A percentile compares a stretch with the other conserved stretches of the same genome.
These are phyloP conservation scores for Mycena albidolilacea DNA, from an alignment of 768 basidiomycete species.

Conservation along the genomic window DNA sequence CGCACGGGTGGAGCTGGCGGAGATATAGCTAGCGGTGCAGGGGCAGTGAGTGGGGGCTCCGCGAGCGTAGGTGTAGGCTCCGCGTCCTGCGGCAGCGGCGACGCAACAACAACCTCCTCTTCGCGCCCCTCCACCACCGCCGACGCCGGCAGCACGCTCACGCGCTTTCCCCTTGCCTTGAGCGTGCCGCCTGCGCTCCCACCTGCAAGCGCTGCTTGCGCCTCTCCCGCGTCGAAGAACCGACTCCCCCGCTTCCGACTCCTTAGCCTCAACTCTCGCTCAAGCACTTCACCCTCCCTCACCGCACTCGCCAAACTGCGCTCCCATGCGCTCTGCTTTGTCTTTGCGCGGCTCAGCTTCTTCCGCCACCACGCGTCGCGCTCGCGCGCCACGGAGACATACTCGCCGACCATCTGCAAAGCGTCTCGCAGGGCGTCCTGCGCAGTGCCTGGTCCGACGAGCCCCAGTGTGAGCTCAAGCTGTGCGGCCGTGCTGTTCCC, in stretches of 20 bases:
- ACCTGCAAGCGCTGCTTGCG: constrained; percentile 41
- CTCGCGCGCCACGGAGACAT: constrained; percentile 76
- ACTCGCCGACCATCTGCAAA: constrained; percentile 71
- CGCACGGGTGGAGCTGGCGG: constrained; percentile 25
- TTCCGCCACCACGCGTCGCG: constrained; percentile 87
- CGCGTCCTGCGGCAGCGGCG: constrained; percentile 13
- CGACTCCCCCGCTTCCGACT: constrained; percentile 73
- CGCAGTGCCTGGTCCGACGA: constrained; percentile 54
- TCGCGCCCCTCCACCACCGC: constrained; percentile 17
- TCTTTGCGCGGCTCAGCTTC: constrained; percentile 74
- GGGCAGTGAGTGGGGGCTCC: not conserved
- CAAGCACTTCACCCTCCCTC: constrained; percentile 86
- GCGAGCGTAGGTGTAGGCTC: constrained; percentile 3
- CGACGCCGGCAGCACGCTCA: constrained; percentile 27
- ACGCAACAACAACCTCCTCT: not conserved
- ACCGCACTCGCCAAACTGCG: constrained; percentile 91
- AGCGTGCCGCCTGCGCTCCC: constrained; percentile 40
- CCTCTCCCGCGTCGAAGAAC: constrained; percentile 59
- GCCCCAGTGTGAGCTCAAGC: constrained; percentile 80
- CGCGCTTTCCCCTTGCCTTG: constrained; percentile 37
- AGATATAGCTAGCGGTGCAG: constrained; percentile 18
- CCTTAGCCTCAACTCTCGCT: constrained; percentile 79
- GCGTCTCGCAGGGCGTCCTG: constrained; percentile 74
- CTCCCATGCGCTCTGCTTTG: constrained; percentile 86
- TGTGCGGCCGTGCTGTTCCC: constrained; percentile 82